Evolutionary conservation across 2,329 filamentous ascomycete species (phyloP).

Genomic region (Onygena corvina): DNA sequence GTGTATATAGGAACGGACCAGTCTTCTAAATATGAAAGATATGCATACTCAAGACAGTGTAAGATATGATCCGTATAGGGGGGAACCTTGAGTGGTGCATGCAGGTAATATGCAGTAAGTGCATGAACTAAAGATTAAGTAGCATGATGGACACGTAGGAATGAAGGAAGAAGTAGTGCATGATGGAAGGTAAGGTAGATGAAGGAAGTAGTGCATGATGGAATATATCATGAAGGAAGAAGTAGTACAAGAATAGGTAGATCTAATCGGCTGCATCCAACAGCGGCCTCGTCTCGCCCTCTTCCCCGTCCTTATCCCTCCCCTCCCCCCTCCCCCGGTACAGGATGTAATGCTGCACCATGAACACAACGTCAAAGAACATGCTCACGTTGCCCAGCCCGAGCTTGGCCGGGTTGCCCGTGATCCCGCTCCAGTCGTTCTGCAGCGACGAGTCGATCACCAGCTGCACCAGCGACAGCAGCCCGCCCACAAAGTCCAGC

Average conservation of each 20-base stretch:
- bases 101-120: too few species aligned
- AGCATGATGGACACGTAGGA: too few species aligned
- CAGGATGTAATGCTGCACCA: slow-evolving; percentile 75
- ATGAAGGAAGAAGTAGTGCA: too few species aligned
- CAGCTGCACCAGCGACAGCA: slow-evolving; percentile 71
- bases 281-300: not conserved
- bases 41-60: too few species aligned
- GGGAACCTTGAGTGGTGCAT: too few species aligned
- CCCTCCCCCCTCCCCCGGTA: slow-evolving; percentile 39
- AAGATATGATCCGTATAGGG: too few species aligned
- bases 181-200: not conserved
- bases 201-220: not conserved
- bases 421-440: slow-evolving; percentile 78
- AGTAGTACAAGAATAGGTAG: not conserved
- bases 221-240: not conserved
- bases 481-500: slow-evolving; percentile 68
- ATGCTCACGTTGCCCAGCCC: slow-evolving; percentile 75
- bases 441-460: slow-evolving; percentile 74
- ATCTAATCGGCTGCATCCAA: not conserved
- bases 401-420: slow-evolving; percentile 85
- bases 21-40: too few species aligned
- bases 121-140: too few species aligned
- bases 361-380: slow-evolving; percentile 74
- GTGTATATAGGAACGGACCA: too few species aligned
- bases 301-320: slow-evolving; percentile 7